A percentile compares a stretch with the other conserved stretches of the same genome.
These are phyloP conservation scores for Pachyrhizus erosus DNA, from an alignment of 306 rosid genomes.

Conservation along the genomic window DNA sequence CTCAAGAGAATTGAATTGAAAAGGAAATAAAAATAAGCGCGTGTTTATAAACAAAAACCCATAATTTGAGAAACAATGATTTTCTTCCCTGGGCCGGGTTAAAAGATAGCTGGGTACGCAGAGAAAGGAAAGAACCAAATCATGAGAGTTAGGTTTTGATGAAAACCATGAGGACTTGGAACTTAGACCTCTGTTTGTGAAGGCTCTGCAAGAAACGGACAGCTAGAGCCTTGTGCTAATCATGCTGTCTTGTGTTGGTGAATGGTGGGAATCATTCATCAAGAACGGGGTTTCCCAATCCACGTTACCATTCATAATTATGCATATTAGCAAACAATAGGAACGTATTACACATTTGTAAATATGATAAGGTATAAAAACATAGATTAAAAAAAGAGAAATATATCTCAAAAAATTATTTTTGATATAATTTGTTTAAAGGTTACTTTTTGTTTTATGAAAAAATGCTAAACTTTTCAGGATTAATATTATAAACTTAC, in stretches of 20 bases:
- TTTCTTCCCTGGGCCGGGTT: too few relatives aligned
- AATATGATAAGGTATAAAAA: not conserved
- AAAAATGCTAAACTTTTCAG: not conserved
- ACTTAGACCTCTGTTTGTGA: conserved; percentile 38
- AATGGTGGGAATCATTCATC: conserved; percentile 83
- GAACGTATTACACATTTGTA: not conserved
- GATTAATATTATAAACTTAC: not conserved
- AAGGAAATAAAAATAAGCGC: conserved; percentile 63
- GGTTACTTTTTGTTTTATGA: not conserved
- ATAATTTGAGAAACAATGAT: conserved; percentile 63
- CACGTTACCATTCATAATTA: conserved; percentile 43
- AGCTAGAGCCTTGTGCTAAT: conserved; percentile 70
- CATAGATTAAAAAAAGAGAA: too few relatives aligned
- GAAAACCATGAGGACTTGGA: conserved; percentile 55
- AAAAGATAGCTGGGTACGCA: conserved; percentile 3
- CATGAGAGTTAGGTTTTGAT: conserved; percentile 66
- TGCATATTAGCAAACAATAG: conserved; percentile 4
- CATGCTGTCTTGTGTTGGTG: conserved; percentile 91
- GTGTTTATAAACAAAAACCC: conserved; percentile 69
- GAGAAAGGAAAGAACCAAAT: conserved; percentile 39
- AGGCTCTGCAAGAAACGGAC: conserved; percentile 69
- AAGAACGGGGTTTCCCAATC: conserved; percentile 72
- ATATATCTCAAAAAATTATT: not conserved
- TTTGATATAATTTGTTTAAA: not conserved
- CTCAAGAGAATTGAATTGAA: conserved; percentile 49